Percentiles rank a stretch among this genome's conserved stretches.
These are phyloP conservation scores for Venturia pyrina DNA, from an alignment of 2,329 filamentous ascomycete genomes.

Conservation along the genomic window DNA sequence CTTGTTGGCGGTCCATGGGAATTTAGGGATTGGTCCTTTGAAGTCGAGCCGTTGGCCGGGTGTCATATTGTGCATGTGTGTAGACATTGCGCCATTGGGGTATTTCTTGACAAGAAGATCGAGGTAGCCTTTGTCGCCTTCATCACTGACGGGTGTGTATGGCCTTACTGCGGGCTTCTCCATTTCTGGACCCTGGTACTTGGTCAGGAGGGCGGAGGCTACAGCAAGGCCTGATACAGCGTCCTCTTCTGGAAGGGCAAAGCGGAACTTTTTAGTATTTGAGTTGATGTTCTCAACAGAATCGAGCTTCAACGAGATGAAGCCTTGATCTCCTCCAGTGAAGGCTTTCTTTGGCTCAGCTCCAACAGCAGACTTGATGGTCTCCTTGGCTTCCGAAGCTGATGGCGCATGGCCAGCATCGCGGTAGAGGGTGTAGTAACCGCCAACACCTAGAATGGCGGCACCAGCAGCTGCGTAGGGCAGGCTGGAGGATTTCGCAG, in stretches of 20 bases:
- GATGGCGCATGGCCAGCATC: not conserved
- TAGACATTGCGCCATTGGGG: constrained; percentile 81
- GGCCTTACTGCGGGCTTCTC: constrained; percentile 83
- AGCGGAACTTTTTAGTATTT: constrained; percentile 90
- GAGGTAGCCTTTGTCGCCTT: constrained; percentile 69
- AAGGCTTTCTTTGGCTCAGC: constrained; percentile 12
- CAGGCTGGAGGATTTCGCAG: not conserved
- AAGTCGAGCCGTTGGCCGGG: constrained; percentile 77
- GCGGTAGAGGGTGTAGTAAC: constrained; percentile 10
- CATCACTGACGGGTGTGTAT: constrained; percentile 86
- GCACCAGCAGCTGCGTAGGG: constrained; percentile 7
- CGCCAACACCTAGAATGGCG: constrained; percentile 7
- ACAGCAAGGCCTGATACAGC: constrained; percentile 73
- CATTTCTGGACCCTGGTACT: constrained; percentile 73
- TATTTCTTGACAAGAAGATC: constrained; percentile 92
- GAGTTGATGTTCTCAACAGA: constrained; percentile 74
- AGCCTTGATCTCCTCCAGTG: constrained; percentile 76
- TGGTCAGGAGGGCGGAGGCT: constrained; percentile 79
- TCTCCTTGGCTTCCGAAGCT: constrained; percentile 8
- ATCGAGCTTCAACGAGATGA: constrained; percentile 69
- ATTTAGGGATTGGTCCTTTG: constrained; percentile 95
- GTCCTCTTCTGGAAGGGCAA: constrained; percentile 75
- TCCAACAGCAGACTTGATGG: not conserved
- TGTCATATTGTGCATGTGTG: constrained; percentile 73
- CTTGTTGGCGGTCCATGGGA: constrained; percentile 83